Base-by-base conservation (phyloP, 495 filamentous ascomycete genomes). In the Penicillium paxilli region DNA sequence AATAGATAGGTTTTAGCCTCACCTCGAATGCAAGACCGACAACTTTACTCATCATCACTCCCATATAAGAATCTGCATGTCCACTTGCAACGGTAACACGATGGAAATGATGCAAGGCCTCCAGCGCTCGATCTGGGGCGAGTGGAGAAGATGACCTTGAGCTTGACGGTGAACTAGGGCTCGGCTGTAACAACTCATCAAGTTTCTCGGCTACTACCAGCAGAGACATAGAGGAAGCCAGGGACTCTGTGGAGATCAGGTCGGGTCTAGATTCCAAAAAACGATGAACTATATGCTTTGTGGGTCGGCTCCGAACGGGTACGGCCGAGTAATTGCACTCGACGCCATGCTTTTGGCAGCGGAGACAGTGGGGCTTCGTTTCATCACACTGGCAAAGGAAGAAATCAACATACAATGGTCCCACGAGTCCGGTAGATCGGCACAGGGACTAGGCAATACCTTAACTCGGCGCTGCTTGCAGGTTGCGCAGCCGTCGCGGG, bases 381-480 rank as follows among this genome's bases (percentile, higher is more conserved):
- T 80, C 77, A 48, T 81, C 77, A 42, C 78, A 80, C 78, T 81
- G 44, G 12, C 7, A 38, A 12, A 44, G 33, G 14, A 17, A 10
- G 14, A 17, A 6, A 24, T 25, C 10, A 30, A 33, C 20, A 21
- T 1, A 10, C 40, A n/a, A n/a, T n/a, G n/a, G 40, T 9, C 21
- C 40, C 40, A 22, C 16, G 35, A 38, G 35, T 12, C 40, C 8
- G 40, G 40, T n/a, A 42, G 40, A 42, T 42, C 40, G 19, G 11
- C 40, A 10, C 20, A 14, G 40, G 40, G 21, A 10, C 5, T 12
- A 20, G 40, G 20, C 9, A 21, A 19, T 70, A 80, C 77, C 68
- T 81, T 81, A 44, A 81, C 64, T 53, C 70, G 65, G 30, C 76
- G 63, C 23, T 73, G 67, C 57, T 80, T 81, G 58, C 77, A 81